phyloP scores from a whole-genome alignment of 441 rosid species.

The Gossypium davidsonii region DNA sequence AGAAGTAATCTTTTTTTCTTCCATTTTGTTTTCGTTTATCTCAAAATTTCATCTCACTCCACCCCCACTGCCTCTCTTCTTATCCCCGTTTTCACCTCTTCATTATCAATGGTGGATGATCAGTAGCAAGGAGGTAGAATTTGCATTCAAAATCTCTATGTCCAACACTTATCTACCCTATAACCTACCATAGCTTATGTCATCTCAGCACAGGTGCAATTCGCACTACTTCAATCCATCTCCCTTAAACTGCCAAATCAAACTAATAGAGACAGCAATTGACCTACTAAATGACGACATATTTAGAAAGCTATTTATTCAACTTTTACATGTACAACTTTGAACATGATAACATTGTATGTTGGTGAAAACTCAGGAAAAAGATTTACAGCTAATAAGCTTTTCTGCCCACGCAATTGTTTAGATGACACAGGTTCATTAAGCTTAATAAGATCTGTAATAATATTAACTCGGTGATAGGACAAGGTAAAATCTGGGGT shows the following conservation, averaged over 20 bases:
- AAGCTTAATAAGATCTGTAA: not conserved
- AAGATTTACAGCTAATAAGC: too few relatives aligned
- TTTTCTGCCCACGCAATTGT: not conserved
- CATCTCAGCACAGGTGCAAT: not conserved
- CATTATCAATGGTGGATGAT: not conserved
- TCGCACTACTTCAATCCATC: not conserved
- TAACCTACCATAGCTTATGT: not conserved
- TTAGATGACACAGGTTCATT: not conserved
- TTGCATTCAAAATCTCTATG: not conserved
- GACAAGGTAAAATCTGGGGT: not conserved
- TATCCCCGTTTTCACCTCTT: not conserved
- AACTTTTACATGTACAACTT: not conserved
- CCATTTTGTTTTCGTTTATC: not conserved
- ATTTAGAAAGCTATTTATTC: not conserved
- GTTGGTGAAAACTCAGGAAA: too few relatives aligned
- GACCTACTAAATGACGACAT: not conserved
- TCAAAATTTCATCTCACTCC: not conserved
- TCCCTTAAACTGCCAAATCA: constrained; percentile 5
- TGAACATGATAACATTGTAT: not conserved
- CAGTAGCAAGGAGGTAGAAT: not conserved
- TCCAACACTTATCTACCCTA: not conserved
- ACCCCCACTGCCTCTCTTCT: not conserved
- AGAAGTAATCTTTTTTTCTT: not conserved
- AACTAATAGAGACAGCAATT: not conserved
- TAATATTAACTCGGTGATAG: not conserved